phyloP scores from a whole-genome alignment of 1,139 yeast species.

The Geotrichum europaeum region DNA sequence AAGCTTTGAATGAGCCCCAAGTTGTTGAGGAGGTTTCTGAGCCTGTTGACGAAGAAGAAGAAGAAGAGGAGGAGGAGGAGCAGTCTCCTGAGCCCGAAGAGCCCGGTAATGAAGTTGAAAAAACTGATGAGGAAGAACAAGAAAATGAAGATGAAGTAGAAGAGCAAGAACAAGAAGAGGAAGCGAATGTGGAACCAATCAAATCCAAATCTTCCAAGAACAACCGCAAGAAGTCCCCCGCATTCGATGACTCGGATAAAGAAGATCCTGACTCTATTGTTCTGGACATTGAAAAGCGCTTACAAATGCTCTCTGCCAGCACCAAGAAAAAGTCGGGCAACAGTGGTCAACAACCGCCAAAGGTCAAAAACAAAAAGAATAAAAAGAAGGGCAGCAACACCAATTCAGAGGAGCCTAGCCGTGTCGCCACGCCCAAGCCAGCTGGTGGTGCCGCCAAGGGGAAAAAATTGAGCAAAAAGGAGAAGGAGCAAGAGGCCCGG shows the following conservation, averaged over 20 bases:
- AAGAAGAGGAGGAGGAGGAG: conserved; percentile 14
- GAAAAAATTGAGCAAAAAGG: conserved; percentile 47
- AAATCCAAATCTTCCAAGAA: conserved; percentile 8
- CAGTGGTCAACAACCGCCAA: conserved; percentile 24
- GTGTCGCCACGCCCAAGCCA: background rate
- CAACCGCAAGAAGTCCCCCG: conserved; percentile 11
- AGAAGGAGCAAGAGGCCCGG: conserved; percentile 23
- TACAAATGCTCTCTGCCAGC: conserved; percentile 8
- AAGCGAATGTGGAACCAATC: background rate
- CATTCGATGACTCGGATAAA: conserved; percentile 11
- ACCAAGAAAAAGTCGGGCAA: background rate
- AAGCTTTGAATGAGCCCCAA: conserved; percentile 9
- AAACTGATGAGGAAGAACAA: conserved; percentile 14
- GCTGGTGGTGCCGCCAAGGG: conserved; percentile 45
- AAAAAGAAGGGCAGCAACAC: conserved; percentile 68
- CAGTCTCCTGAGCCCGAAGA: background rate
- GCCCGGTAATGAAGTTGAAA: background rate
- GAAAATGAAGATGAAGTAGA: conserved; percentile 16
- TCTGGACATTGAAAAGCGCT: conserved; percentile 3
- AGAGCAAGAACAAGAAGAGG: conserved; percentile 10
- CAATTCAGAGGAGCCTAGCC: conserved; percentile 64
- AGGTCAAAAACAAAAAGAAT: conserved; percentile 76
- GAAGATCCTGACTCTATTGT: conserved; percentile 17
- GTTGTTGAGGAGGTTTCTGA: conserved; percentile 16
- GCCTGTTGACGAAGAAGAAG: conserved; percentile 10